Percentiles rank a stretch among this genome's conserved stretches.
Evolutionary conservation across 768 basidiomycete species (phyloP).

Genomic region (Daedaleopsis sinensis): DNA sequence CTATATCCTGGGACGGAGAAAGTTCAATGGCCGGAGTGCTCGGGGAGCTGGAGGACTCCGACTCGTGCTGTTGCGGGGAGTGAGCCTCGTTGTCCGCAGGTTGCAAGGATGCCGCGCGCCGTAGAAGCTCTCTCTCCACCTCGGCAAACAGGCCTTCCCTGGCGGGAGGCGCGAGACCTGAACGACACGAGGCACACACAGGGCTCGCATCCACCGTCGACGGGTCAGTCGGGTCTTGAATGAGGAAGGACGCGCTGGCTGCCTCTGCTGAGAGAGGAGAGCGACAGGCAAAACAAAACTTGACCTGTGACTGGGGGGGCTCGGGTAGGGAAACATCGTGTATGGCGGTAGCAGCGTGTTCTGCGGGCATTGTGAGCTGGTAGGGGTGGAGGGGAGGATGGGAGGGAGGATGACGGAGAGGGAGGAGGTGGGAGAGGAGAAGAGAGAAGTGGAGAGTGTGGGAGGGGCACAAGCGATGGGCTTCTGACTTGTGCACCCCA

Average conservation of each 20-base stretch:
- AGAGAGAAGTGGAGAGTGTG: slow-evolving; percentile 18
- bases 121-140: slow-evolving; percentile 32
- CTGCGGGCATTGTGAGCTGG: slow-evolving; percentile 52
- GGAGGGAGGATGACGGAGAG: slow-evolving; percentile 19
- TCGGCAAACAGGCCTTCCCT: slow-evolving; percentile 31
- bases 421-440: slow-evolving; percentile 21
- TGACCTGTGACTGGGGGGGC: slow-evolving; percentile 31
- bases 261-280: slow-evolving; percentile 34
- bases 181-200: slow-evolving; percentile 54
- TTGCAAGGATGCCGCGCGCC: slow-evolving; percentile 30
- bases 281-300: slow-evolving; percentile 37
- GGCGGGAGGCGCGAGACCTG: slow-evolving; percentile 35
- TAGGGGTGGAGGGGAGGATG: slow-evolving; percentile 23
- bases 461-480: neutral
- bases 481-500: neutral
- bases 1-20: slow-evolving; percentile 40
- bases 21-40: slow-evolving; percentile 23
- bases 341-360: slow-evolving; percentile 37
- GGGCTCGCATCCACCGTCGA: slow-evolving; percentile 30
- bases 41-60: slow-evolving; percentile 4
- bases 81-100: slow-evolving; percentile 37
- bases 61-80: slow-evolving; percentile 10
- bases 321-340: slow-evolving; percentile 31
- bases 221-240: slow-evolving; percentile 29
- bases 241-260: slow-evolving; percentile 28